Base-by-base conservation (phyloP, 306 rosid genomes). In the Corylus avellana region DNA sequence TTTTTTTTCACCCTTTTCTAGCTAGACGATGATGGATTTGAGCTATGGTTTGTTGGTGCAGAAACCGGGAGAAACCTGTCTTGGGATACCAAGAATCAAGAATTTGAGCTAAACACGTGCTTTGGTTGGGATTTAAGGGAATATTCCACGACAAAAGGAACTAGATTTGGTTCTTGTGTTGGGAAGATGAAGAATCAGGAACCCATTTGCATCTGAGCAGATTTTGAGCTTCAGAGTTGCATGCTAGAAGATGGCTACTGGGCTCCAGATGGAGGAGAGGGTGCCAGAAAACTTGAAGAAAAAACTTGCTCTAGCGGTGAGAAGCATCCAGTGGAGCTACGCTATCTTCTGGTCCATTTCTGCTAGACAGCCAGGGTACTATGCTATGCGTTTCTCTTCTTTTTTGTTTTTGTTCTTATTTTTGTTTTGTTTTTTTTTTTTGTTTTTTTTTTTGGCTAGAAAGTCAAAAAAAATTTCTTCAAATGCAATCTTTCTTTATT, bases 271-370 rank as follows among this genome's bases (percentile, higher is more conserved):
- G 66, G 78, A 72, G 74, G 84, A 64, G 61, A 75, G 77, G 81
- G 87, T 88, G 84, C 80, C 81, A 6, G 87, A 87, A 62, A 91
- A 87, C 72, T 67, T 90, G 82, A 91, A 82, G 82, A 85, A 86
- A 68, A 91, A 85, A 62, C 94, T 93, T 89, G 93, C 98, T 83
- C 76, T 87, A 82, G 91, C 98, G 67, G 86, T 93, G 79, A 93
- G 97, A 85, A 91, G 89, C 82, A 87, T 93, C 75, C 90, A 91
- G 10, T 93, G 98, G 98, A 90, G 94, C 84, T 93, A 91, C 76
- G 93, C 91, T 8, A 85, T 93, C 63, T 90, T 93, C 90, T 91
- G 98, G 97, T 86, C 92, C 49, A 72, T 79, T 80, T 90, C 94
- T 72, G 44, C 84, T 50, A 66, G 76, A 75, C 93, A 87, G 75